phyloP scores from a whole-genome alignment of 1,284 basidiomycete species.

The Ganoderma sp. region DNA sequence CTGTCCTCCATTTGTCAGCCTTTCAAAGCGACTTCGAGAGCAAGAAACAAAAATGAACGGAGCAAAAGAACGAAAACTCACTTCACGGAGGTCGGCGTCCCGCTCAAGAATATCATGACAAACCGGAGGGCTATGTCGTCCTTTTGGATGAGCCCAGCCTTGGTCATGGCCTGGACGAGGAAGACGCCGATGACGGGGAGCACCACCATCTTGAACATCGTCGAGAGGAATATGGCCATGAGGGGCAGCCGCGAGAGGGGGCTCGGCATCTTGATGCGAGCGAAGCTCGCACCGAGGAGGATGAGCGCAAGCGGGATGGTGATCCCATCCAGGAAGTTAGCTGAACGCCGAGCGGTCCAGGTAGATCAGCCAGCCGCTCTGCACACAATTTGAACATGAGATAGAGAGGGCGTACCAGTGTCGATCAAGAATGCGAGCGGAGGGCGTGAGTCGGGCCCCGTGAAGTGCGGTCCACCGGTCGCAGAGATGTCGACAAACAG shows the following conservation, averaged over 20 bases:
- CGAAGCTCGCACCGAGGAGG: conserved; percentile 61
- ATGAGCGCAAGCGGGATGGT: conserved; percentile 59
- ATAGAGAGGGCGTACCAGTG: conserved; percentile 43
- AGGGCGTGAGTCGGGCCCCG: conserved; percentile 59
- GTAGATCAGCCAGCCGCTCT: background rate
- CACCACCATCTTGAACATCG: conserved; percentile 55
- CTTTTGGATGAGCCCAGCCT: conserved; percentile 43
- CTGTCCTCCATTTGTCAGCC: conserved; percentile 29
- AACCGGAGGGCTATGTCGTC: conserved; percentile 49
- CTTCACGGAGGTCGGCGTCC: conserved; percentile 48
- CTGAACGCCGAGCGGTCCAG: conserved; percentile 26
- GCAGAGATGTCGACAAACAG: conserved; percentile 53
- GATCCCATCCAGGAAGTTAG: conserved; percentile 54
- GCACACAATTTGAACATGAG: background rate
- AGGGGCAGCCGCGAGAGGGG: conserved; percentile 52
- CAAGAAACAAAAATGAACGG: background rate
- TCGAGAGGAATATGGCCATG: conserved; percentile 53
- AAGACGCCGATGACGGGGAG: conserved; percentile 58
- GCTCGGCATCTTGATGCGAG: conserved; percentile 50
- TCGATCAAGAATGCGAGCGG: conserved; percentile 54
- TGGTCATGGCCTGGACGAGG: conserved; percentile 48
- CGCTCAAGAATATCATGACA: conserved; percentile 50
- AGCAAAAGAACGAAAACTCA: conserved; percentile 28
- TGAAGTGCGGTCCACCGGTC: conserved; percentile 48
- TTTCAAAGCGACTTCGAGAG: background rate